Conservation (phyloP, 1,284 basidiomycete genomes). For the Malassezia yamatoensis region DNA sequence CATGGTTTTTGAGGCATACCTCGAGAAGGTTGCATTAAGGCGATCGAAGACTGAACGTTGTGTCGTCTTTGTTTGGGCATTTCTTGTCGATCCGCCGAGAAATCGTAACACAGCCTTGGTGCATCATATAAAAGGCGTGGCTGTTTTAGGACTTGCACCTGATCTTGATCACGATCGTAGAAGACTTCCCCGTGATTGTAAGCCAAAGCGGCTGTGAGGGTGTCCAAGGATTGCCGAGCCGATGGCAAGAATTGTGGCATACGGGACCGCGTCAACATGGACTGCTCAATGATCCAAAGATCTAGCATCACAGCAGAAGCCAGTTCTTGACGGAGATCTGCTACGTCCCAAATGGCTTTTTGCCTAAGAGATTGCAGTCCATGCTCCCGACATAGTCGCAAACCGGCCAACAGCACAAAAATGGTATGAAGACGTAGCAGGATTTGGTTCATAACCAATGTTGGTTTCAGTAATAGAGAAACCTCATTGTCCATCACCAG, state of each 20-base stretch:
- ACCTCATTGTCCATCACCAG: constrained; percentile 46
- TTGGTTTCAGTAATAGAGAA: constrained; percentile 51
- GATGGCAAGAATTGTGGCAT: constrained; percentile 52
- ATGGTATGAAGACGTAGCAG: constrained; percentile 49
- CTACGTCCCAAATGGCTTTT: constrained; percentile 50
- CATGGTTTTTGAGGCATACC: not conserved
- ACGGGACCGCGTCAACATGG: constrained; percentile 49
- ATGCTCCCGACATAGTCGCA: constrained; percentile 49
- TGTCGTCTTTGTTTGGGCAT: not conserved
- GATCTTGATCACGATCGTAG: not conserved
- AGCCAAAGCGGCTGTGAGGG: constrained; percentile 28
- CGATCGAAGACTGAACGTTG: not conserved
- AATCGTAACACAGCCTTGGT: constrained; percentile 4
- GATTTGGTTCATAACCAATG: constrained; percentile 48
- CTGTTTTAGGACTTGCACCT: constrained; percentile 14
- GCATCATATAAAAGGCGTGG: constrained; percentile 37
- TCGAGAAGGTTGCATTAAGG: not conserved
- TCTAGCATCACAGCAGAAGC: constrained; percentile 50
- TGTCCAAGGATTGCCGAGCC: constrained; percentile 45
- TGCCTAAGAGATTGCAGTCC: constrained; percentile 39
- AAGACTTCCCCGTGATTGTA: constrained; percentile 15
- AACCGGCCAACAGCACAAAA: constrained; percentile 48
- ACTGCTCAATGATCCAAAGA: constrained; percentile 50
- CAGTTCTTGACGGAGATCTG: constrained; percentile 51
- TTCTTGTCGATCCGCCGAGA: not conserved